Percentiles rank a stretch among this genome's conserved stretches.
Evolutionary conservation across 306 rosid species (phyloP).

Genomic region (Oemleria cerasiformis): DNA sequence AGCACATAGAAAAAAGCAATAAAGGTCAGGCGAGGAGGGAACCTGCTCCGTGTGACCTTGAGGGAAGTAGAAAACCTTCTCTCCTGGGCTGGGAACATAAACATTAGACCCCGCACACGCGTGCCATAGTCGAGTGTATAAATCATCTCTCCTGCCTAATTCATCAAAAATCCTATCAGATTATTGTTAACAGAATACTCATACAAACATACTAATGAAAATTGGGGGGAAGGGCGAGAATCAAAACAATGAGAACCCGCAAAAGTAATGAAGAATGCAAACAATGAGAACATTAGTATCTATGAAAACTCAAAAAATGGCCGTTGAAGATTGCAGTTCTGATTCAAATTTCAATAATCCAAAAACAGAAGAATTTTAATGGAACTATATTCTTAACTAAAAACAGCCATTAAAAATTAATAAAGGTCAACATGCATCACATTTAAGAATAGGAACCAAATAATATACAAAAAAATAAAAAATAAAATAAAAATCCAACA

Average conservation of each 20-base stretch:
- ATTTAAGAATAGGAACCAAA: not conserved
- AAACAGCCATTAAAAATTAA: not conserved
- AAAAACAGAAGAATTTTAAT: not conserved
- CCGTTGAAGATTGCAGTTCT: not conserved
- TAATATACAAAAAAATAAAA: not conserved
- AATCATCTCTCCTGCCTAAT: constrained; percentile 31
- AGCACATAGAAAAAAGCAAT: not conserved
- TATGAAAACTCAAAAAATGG: not conserved
- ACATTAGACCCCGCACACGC: constrained; percentile 51
- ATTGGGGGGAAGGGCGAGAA: not conserved
- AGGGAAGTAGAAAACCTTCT: constrained; percentile 50
- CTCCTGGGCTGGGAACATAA: constrained; percentile 47
- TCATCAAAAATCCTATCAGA: not conserved
- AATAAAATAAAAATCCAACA: not conserved
- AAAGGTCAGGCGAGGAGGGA: not conserved
- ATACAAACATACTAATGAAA: not conserved
- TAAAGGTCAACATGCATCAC: not conserved
- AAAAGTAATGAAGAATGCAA: not conserved
- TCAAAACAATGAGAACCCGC: not conserved
- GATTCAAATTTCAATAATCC: constrained; percentile 1
- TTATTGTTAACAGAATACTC: not conserved
- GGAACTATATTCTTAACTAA: not conserved
- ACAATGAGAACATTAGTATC: not conserved
- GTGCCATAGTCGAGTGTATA: constrained; percentile 40
- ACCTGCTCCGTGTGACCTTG: constrained; percentile 87